Base-by-base conservation (phyloP, 2,329 filamentous ascomycete species). In the Westerdykella ornata region DNA sequence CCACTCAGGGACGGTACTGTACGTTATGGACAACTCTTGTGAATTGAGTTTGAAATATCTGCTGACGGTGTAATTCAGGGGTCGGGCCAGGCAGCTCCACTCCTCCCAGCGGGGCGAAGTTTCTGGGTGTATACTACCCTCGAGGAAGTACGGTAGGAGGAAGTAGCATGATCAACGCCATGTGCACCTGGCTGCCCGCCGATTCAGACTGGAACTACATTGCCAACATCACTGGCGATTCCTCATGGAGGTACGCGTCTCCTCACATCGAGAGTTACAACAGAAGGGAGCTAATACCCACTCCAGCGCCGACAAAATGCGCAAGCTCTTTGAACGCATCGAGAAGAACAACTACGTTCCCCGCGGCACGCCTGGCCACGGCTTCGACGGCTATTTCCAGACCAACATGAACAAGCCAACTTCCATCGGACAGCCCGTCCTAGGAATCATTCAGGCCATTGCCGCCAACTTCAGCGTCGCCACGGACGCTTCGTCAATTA, bases 171-270 rank as follows among this genome's bases (percentile, higher is more conserved):
- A 79, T 83, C 57, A 82, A 82, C 39, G 77, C 76, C 4, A 58
- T 78, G 37, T 71, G 81, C 36, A 68, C 72, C 30, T 67, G 80
- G 20, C 71, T 77, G 39, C 78, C 80, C 0, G 67, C 75, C 38
- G 69, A 75, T 28, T 72, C 69, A 26, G 80, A 83, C 57, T 83
- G 75, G 68, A 68, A 77, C 37, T 65, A 75, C 48, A 76, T 83
- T 39, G 72, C 71, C 6, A 63, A 67, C 13, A 52, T 81, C 30
- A 83, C 80, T 1, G 77, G 78, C 3, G 79, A 83, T 50, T 51
- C 60, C 4, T 76, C 74, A 0, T 83, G 79, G 79, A 62, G 38
- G 50, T 53, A 46, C 28, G 34, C 37, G 32, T 2, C 17, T 16
- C 3, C 8, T 2, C 15, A 28, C n/a, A 16, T 3, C 63, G 0